Base-by-base conservation (phyloP, 192 early-diverging fungal species). In the Coemansia furcata region DNA sequence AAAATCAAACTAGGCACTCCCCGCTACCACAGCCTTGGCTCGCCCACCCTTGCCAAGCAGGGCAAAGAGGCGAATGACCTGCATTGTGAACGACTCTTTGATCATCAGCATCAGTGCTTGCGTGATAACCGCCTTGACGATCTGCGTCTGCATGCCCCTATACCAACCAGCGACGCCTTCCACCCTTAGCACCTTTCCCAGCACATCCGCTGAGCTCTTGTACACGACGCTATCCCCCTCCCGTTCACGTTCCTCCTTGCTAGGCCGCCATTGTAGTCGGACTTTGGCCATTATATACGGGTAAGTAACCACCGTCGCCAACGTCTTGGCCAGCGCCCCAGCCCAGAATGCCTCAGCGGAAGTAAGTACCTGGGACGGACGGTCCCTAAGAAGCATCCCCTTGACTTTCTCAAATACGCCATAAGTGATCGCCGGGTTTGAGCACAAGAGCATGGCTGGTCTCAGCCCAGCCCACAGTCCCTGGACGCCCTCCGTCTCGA, bases 211-310 rank as follows among this genome's bases (percentile, higher is more conserved):
- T 26, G 93, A 85, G 71, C 92, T 88, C 38, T 74, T 92, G 77
- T 99, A 97, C 26, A 87, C 83, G 55, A 87, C 74, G 47, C 76
- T 59, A 66, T 79, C 46, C 66, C 71, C 67, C 75, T 83, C 44
- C 38, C 83, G 62, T 73, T 67, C 70, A 84, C 83, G 57, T 83
- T 85, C 85, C 29, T 86, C 72, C 72, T 92, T 90, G 50, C 89
- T 85, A 3, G 58, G 91, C 69, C 89, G 91, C 90, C 92, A 94
- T 74, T 99, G 97, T 66, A 99, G 86, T 55, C 95, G 84, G 23
- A 98, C 94, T 70, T 99, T 99, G 47, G 97, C 97, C 97, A 99
- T 98, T 76, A 99, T 99, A 71, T 98, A 99, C 26, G 97, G 96
- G 68, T 99, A 94, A 17, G 89, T 92, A 58, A 91, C 71, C 14